Evolutionary conservation across 2,329 filamentous ascomycete species (phyloP), one percentile per base, ranked within the genome.

Genomic region (Beauveria varroae): DNA sequence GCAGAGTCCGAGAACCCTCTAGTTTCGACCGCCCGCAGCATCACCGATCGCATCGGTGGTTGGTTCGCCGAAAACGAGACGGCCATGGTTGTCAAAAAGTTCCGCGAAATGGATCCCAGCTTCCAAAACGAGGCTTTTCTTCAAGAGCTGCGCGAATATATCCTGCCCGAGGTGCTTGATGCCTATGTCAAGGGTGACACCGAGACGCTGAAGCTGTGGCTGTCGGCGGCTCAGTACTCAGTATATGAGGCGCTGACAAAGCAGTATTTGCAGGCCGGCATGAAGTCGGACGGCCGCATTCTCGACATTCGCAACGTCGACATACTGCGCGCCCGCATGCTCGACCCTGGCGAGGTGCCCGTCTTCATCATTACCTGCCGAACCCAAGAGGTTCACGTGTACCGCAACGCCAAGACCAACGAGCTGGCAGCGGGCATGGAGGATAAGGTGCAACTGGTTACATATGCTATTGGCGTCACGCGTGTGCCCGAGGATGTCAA

Each of bases 61-160:
- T 99, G 97, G 79, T 99, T 99, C 67, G 95, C 95, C 64, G 95
- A 99, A 75, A 99, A 98, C 74, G 95, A 99, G 79, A 97, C 92
- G 0, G 95, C 95, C 34, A 89, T 88, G 83, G 95, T 99, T 41
- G 96, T 98, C 79, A 98, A 97, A 80, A 96, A 93, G 75, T 96
- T 99, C 81, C 88, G 93, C 52, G 85, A 93, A 68, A 97, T 98
- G 86, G 95, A 99, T 68, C 93, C 95, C 5, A 84, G 82, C 66
- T 99, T 99, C 81, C 91, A 97, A 73, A 84, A 96, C 67, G 95
- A 99, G 75, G 90, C 92, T 0, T 99, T 98, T 80, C 78, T 98
- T 57, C 89, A 90, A 66, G 95, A 99, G 70, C 90, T 99, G 76
- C 90, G 95, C 73, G 93, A 98, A 76, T 99, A 98, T 75, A 98